Evolutionary conservation across 2,329 filamentous ascomycete species (phyloP), one percentile per base, ranked within the genome.

Genomic region (Botrytis fabae): DNA sequence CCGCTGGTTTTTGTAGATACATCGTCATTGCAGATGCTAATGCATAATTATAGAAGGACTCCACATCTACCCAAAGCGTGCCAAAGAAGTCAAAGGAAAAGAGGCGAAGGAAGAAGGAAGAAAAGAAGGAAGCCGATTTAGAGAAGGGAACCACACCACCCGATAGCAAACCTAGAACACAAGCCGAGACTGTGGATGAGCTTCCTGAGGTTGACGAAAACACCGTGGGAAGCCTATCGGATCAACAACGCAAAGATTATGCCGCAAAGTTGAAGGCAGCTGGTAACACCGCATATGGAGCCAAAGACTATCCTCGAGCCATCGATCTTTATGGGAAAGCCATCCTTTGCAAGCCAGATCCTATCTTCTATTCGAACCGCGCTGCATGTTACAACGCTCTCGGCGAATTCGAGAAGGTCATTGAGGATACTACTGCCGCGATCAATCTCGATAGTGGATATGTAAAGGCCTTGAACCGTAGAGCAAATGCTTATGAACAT

Each of bases 361-460:
- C 96, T 46, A 95, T 99, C 82, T 99, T 96, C 87, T 99, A 97
- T 88, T 98, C 96, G 76, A 99, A 99, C 88, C 92, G 96, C 79
- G 96, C 96, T 73, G 96, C 96, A 71, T 99, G 96, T 88, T 97
- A 94, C 86, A 98, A 97, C 82, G 94, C 96, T 77, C 90, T 96
- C 81, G 91, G 90, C 77, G 89, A 97, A 79, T 99, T 95, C 94
- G 92, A 97, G 68, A 95, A 96, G 86, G 96, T 98, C 73, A 92
- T 99, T 75, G 95, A 97, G 80, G 96, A 99, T 82, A 98, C 96
- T 73, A 98, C 93, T 46, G 95, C 96, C 71, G 96, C 96, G 76
- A 91, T 99, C 84, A 92, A 89, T 82, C 92, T 99, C 83, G 94
- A 99, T 82, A 92, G 92, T 78, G 93, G 97, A 85, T 99, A 99